These are phyloP conservation scores for Musa beccarii DNA, from an alignment of 176 grass and related monocot species.

Conservation along the genomic window DNA sequence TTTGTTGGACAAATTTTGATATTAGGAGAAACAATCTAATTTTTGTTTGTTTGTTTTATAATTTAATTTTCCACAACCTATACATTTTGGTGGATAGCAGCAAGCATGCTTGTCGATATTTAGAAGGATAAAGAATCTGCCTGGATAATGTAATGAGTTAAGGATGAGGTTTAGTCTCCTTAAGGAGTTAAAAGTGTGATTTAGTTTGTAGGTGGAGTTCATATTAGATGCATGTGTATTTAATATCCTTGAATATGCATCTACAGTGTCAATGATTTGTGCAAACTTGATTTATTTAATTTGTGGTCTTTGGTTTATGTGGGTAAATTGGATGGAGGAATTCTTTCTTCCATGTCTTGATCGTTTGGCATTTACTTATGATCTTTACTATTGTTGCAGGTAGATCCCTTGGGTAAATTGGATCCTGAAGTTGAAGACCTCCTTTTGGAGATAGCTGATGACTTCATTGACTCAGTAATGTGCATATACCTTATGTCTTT, in stretches of 20 bases:
- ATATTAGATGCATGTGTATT: neutral
- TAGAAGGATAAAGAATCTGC: neutral
- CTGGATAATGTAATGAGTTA: neutral
- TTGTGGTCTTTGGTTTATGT: neutral
- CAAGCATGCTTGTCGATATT: too few relatives aligned
- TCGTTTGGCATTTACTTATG: slow-evolving; percentile 1
- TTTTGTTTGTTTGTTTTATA: neutral
- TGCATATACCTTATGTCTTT: slow-evolving; percentile 17
- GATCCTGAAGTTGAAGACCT: slow-evolving; percentile 77
- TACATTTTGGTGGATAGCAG: neutral
- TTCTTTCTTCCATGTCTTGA: neutral
- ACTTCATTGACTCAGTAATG: slow-evolving; percentile 82
- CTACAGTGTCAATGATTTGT: neutral
- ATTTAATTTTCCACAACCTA: neutral
- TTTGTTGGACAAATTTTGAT: neutral
- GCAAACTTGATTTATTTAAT: neutral
- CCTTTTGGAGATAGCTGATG: slow-evolving; percentile 72
- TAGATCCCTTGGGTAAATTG: slow-evolving; percentile 64
- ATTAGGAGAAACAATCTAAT: neutral
- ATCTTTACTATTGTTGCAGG: slow-evolving; percentile 27
- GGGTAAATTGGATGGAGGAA: neutral
- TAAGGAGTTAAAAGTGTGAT: neutral
- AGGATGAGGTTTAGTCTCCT: neutral
- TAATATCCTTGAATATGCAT: neutral
- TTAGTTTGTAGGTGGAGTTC: neutral